A percentile compares a stretch with the other conserved stretches of the same genome.
Evolutionary conservation across 1,284 basidiomycete genomes (phyloP).

Genomic region (Tilletia setariae): DNA sequence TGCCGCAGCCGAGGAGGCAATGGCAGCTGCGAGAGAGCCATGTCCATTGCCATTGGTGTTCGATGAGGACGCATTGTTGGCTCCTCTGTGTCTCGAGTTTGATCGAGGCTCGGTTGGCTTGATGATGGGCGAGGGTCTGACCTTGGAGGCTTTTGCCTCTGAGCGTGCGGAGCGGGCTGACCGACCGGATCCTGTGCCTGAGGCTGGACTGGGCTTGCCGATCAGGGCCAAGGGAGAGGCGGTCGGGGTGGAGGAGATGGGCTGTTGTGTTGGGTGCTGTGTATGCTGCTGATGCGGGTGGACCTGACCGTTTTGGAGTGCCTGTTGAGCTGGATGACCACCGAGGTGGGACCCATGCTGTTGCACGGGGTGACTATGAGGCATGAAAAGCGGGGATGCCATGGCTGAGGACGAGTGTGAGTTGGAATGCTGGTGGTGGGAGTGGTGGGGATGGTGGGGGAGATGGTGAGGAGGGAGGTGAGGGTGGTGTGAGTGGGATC

Average conservation of each 20-base stretch:
- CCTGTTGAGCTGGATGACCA: too few relatives aligned
- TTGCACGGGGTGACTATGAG: neutral
- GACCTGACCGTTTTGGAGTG: neutral
- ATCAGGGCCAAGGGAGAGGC: conserved; percentile 38
- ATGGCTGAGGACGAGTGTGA: conserved; percentile 1
- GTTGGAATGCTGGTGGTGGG: conserved; percentile 5
- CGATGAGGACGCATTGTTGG: neutral
- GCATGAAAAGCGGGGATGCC: conserved; percentile 27
- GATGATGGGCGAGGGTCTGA: conserved; percentile 48
- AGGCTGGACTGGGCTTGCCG: conserved; percentile 26
- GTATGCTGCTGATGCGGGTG: neutral
- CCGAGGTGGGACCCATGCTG: neutral
- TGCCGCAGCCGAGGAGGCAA: neutral
- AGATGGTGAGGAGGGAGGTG: neutral
- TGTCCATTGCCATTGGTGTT: neutral
- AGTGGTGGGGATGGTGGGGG: neutral
- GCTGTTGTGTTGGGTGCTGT: neutral
- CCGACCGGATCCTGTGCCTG: conserved; percentile 32
- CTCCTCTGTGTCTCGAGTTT: neutral
- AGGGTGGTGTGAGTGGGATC: neutral
- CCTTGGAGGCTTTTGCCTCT: conserved; percentile 26
- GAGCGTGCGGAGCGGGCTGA: conserved; percentile 14
- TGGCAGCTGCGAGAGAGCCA: neutral
- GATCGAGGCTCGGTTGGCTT: conserved; percentile 35
- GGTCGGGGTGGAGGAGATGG: conserved; percentile 31